Base-by-base conservation (phyloP, 257 asterid genomes). In the Coffea eugenioides region DNA sequence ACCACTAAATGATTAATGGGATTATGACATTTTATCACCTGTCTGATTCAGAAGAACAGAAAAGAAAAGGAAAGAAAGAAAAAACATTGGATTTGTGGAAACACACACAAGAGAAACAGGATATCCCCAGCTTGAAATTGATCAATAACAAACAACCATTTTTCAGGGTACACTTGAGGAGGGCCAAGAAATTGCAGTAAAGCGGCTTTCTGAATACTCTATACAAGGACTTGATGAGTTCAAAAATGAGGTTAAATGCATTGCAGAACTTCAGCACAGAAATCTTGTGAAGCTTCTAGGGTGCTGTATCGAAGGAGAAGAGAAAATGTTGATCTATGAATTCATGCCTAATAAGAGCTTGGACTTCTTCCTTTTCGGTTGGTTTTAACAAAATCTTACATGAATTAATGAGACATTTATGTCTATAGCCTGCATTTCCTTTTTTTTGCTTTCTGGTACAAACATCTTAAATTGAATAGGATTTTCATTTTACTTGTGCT, bases 241-340 rank as follows among this genome's bases (percentile, higher is more conserved):
- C 74, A 89, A 80, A 85, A 91, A 89, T 59, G 92, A 90, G 76
- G 88, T 88, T 15, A 62, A 72, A 16, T 74, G 80, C 34, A 89
- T 85, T 34, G 83, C 91, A 12, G 82, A 88, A 77, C 91, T 90
- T 62, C 94, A 88, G 79, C 94, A 90, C 18, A 80, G 91, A 8
- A 90, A 90, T 82, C 91, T 90, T 13, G 94, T 90, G 73, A 88
- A 74, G 87, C 85, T 90, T 73, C 79, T 87, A 2, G 94, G 94
- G 23, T 90, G 88, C 36, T 87, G 94, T 85, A 81, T 80, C 59
- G 78, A 85, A 39, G 43, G 4, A 39, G 92, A 85, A 64, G 90
- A 88, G 48, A 88, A 75, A 75, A 84, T 88, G 84, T 54, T 90
- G 86, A 81, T 90, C 39, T 86, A 90, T 73, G 92, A 90, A 56